phyloP scores from a whole-genome alignment of 768 basidiomycete genomes.

The Trametes meyenii region DNA sequence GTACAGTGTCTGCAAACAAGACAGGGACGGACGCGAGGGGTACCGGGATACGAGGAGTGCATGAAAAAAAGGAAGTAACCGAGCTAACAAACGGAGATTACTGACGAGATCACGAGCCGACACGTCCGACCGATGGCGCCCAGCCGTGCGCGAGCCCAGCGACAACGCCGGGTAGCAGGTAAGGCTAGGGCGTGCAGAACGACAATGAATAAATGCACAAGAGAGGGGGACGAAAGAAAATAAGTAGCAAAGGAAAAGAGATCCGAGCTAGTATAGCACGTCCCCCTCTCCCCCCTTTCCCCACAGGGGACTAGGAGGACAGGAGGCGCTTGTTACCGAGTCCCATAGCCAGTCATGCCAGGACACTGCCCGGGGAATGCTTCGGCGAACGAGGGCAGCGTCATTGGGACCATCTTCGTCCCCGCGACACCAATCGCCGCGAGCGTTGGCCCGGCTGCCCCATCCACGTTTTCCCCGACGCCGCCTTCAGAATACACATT shows the following conservation, averaged over 20 bases:
- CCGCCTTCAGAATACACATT: not conserved
- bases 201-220: conserved; percentile 5
- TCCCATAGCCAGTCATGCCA: conserved; percentile 10
- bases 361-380: conserved; percentile 10
- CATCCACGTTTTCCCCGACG: conserved; percentile 2
- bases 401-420: not conserved
- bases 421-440: not conserved
- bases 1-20: conserved; percentile 3
- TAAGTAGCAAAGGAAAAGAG: not conserved
- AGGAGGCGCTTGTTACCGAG: conserved; percentile 23
- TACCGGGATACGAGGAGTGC: not conserved
- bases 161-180: not conserved
- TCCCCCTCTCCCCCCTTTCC: conserved; percentile 25
- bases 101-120: conserved; percentile 21
- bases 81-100: conserved; percentile 1
- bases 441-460: conserved; percentile 4
- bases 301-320: conserved; percentile 23
- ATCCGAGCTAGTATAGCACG: conserved; percentile 6
- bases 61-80: not conserved
- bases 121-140: not conserved
- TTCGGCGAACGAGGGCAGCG: conserved; percentile 19
- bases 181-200: not conserved
- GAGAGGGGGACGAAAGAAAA: not conserved
- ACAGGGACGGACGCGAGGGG: not conserved
- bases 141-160: not conserved